Evolutionary conservation across 2,329 filamentous ascomycete species (phyloP), one percentile per base, ranked within the genome.

Genomic region (Venturia aucupariae): DNA sequence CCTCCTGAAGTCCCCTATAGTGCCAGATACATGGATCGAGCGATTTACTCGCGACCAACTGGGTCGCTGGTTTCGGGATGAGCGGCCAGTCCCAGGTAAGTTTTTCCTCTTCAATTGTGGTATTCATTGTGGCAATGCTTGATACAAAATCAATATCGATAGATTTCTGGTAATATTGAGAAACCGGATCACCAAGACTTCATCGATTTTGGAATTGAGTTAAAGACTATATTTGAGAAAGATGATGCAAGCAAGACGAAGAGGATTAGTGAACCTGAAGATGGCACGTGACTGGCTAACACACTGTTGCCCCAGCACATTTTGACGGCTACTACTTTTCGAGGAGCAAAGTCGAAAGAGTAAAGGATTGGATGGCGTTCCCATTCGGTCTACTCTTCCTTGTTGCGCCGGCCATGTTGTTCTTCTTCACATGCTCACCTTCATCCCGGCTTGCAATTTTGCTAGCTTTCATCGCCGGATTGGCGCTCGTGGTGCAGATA

Each of bases 281-380:
- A 38, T 1, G 35, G 35, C 35, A 38, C 35, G 35, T 6, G 11
- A 38, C 11, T 38, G 5, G 11, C 35, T 38, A 38, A 38, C 35
- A 6, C 35, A 7, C 35, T n/a, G 35, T 38, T 11, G 35, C 11
- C 1, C 35, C 61, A 62, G 10, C 61, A 13, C 24, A 27, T 13
- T 62, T 41, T 11, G n/a, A 24, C 5, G 61, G 41, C 27, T 35
- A 46, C 22, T 46, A 62, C 30, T 62, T 62, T 27, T 17, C 22
- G 4, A 41, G 41, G 17, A 27, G 24, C 41, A 51, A 35, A 38
- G 5, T 62, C 6, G 61, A 62, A 42, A n/a, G 42, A 11, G 27
- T 62, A 2, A 62, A 62, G 46, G 39, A 62, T 27, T 35, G 27
- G n/a, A n/a, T 62, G 10, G 61, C 41, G 7, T 62, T 48, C 13